Conservation (phyloP, 805 yeast species). For the Starmerella floris region DNA sequence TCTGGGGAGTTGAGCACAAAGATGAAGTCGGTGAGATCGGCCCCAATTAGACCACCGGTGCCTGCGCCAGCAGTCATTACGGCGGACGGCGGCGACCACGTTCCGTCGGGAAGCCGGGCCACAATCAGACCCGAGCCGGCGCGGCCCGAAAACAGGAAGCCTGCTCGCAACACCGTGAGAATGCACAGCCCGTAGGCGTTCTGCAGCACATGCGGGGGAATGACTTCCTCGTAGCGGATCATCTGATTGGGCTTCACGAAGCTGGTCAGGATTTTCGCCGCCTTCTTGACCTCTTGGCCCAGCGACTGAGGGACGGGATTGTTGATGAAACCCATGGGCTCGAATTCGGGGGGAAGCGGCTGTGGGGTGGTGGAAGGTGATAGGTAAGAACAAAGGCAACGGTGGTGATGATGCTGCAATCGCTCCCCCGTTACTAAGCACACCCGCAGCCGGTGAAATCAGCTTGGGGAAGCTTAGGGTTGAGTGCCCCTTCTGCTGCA, state of each 20-base stretch:
- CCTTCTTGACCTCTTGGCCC: slow-evolving; percentile 80
- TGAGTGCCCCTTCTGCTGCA: too few species aligned
- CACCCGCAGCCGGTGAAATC: too few species aligned
- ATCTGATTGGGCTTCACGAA: slow-evolving; percentile 91
- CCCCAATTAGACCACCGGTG: slow-evolving; percentile 95
- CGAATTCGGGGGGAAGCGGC: background rate
- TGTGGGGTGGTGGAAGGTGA: background rate
- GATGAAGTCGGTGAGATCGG: slow-evolving; percentile 91
- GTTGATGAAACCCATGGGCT: slow-evolving; percentile 36
- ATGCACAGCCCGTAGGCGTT: slow-evolving; percentile 89
- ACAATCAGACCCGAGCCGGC: slow-evolving; percentile 96
- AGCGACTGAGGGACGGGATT: slow-evolving; percentile 91
- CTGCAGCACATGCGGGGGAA: slow-evolving; percentile 75
- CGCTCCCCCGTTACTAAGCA: too few species aligned
- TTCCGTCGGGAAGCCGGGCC: slow-evolving; percentile 84
- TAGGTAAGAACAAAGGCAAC: too few species aligned
- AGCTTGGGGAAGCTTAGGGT: too few species aligned
- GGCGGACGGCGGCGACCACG: slow-evolving; percentile 97
- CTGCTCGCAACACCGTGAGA: slow-evolving; percentile 91
- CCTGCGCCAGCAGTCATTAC: slow-evolving; percentile 96
- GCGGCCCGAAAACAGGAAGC: slow-evolving; percentile 88
- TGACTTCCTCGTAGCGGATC: slow-evolving; percentile 71
- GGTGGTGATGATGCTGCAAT: too few species aligned
- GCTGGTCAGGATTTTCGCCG: slow-evolving; percentile 79
- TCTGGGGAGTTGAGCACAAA: slow-evolving; percentile 74